Evolutionary conservation across 1,284 basidiomycete genomes (phyloP).

Genomic region (Puccinia brachypodii): DNA sequence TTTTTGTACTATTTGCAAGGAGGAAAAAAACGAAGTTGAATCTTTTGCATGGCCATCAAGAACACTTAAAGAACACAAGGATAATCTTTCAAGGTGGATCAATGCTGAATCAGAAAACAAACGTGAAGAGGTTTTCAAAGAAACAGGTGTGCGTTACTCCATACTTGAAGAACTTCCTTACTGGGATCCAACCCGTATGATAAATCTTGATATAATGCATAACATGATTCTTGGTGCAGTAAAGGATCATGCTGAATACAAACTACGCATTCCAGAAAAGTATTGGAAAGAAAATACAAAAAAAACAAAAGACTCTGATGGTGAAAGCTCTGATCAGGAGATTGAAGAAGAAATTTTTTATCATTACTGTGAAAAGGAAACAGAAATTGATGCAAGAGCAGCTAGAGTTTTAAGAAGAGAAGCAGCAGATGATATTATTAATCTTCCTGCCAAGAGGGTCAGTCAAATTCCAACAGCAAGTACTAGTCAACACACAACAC

Average conservation of each 20-base stretch:
- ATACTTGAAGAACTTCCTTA: slow-evolving; percentile 18
- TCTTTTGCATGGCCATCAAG: not conserved
- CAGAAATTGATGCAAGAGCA: not conserved
- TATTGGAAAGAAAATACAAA: not conserved
- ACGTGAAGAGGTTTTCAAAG: not conserved
- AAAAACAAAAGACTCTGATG: not conserved
- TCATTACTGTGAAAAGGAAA: not conserved
- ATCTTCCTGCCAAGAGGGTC: not conserved
- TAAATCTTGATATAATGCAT: slow-evolving; percentile 23
- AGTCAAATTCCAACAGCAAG: not conserved
- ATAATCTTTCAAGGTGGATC: not conserved
- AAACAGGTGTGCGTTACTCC: slow-evolving; percentile 1
- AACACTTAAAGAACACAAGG: not conserved
- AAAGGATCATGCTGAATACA: not conserved
- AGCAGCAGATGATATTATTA: not conserved
- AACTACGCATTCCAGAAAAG: not conserved
- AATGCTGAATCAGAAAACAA: not conserved
- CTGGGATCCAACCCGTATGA: slow-evolving; percentile 26
- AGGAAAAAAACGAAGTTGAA: not conserved
- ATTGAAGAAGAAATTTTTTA: slow-evolving; percentile 15
- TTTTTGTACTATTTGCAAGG: slow-evolving; percentile 18
- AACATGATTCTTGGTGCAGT: slow-evolving; percentile 15
- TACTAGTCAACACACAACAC: not conserved
- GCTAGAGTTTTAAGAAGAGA: not conserved
- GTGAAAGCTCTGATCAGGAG: not conserved